These are phyloP conservation scores for Emergomyces orientalis DNA, from an alignment of 2,329 filamentous ascomycete genomes.

Conservation along the genomic window DNA sequence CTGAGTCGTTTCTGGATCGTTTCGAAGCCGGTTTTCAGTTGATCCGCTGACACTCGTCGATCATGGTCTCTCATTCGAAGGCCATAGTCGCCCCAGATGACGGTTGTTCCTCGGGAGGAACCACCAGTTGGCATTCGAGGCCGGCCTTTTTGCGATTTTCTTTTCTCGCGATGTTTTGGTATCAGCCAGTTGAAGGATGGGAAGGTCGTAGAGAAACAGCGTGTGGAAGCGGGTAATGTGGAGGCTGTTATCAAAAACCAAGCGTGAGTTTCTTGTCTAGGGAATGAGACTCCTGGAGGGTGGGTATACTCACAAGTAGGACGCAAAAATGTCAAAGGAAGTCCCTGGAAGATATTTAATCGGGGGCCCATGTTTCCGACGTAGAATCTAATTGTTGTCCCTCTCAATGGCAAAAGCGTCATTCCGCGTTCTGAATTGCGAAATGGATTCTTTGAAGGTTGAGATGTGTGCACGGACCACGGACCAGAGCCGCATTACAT, in stretches of 20 bases:
- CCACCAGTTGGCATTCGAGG: constrained; percentile 84
- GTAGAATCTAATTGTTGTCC: neutral
- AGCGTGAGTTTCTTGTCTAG: constrained; percentile 12
- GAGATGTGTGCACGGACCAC: neutral
- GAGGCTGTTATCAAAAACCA: constrained; percentile 19
- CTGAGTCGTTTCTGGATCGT: constrained; percentile 82
- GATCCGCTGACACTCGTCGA: constrained; percentile 74
- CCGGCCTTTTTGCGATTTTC: constrained; percentile 81
- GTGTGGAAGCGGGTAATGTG: constrained; percentile 35
- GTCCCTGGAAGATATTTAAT: constrained; percentile 29
- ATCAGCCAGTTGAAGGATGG: constrained; percentile 64
- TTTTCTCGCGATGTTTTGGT: constrained; percentile 67
- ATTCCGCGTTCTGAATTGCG: neutral
- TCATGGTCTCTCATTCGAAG: constrained; percentile 90
- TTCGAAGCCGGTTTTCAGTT: constrained; percentile 84
- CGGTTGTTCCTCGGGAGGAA: constrained; percentile 82
- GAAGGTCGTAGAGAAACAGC: constrained; percentile 65
- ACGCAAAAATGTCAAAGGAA: constrained; percentile 28
- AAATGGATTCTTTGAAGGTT: neutral
- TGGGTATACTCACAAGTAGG: constrained; percentile 26
- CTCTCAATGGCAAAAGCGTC: constrained; percentile 9
- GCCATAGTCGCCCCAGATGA: constrained; percentile 94
- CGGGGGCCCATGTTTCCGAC: constrained; percentile 26
- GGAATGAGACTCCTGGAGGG: neutral
- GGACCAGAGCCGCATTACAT: neutral